These are phyloP conservation scores for Spergularia marina DNA, from an alignment of 148 eudicot species.

Conservation along the genomic window DNA sequence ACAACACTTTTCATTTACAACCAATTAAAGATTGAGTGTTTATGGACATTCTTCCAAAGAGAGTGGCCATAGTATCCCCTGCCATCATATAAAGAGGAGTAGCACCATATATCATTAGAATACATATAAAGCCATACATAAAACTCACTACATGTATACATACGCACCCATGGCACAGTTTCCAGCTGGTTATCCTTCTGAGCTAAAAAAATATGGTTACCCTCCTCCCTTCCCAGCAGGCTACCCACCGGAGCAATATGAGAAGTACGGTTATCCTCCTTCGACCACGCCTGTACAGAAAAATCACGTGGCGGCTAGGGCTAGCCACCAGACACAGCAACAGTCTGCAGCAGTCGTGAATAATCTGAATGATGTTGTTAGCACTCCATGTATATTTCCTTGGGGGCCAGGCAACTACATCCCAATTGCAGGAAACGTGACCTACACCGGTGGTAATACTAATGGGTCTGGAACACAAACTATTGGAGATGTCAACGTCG, in stretches of 20 bases:
- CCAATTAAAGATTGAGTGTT: no score
- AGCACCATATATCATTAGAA: no score
- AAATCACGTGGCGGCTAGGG: background rate
- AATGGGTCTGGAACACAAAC: slow-evolving; percentile 23
- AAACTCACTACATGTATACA: no score
- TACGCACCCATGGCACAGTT: background rate
- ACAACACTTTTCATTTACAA: no score
- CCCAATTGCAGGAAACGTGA: slow-evolving; percentile 22
- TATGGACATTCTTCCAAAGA: no score
- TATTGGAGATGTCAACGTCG: slow-evolving; percentile 15
- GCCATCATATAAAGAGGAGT: no score
- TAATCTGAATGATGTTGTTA: background rate
- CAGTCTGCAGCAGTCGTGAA: background rate
- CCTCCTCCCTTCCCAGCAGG: slow-evolving; percentile 31
- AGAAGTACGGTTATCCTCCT: slow-evolving; percentile 28
- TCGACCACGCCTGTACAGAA: background rate
- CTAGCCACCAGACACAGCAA: background rate
- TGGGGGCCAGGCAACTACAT: slow-evolving; percentile 11
- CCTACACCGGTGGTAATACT: slow-evolving; percentile 19
- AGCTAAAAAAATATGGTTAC: slow-evolving; percentile 29
- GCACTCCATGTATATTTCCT: slow-evolving; percentile 9
- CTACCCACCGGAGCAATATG: slow-evolving; percentile 22
- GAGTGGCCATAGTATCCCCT: no score
- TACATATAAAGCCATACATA: no score
- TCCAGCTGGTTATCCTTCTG: slow-evolving; percentile 22